phyloP scores from a whole-genome alignment of 176 grass and related monocot species.

The Rhynchospora tenuis region DNA sequence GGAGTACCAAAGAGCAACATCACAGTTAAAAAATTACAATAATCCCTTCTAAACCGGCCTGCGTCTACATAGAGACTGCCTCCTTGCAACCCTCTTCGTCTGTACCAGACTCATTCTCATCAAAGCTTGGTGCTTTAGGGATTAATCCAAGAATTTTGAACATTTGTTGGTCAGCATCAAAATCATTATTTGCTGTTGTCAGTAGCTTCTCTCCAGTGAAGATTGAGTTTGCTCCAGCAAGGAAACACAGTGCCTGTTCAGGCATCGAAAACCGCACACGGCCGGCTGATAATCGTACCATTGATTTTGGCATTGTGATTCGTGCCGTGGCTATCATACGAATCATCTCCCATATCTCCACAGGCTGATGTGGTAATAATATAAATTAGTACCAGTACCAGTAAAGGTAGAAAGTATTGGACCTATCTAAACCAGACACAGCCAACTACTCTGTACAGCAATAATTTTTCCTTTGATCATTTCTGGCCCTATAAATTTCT shows the following conservation, averaged over 20 bases:
- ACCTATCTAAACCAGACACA: neutral
- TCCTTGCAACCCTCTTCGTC: slow-evolving; percentile 37
- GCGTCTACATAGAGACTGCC: slow-evolving; percentile 41
- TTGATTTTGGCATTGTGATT: slow-evolving; percentile 85
- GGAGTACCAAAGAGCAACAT: neutral
- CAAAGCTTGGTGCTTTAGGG: slow-evolving; percentile 70
- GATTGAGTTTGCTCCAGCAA: slow-evolving; percentile 93
- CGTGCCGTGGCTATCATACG: slow-evolving; percentile 90
- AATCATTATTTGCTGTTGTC: slow-evolving; percentile 81
- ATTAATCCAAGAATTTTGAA: slow-evolving; percentile 89
- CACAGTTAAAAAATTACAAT: slow-evolving; percentile 1
- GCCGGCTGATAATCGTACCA: slow-evolving; percentile 93
- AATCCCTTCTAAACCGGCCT: neutral
- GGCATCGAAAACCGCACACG: slow-evolving; percentile 87
- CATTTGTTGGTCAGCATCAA: slow-evolving; percentile 75
- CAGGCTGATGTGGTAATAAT: slow-evolving; percentile 44
- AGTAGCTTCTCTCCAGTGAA: slow-evolving; percentile 76
- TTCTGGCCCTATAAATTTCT: too few species aligned
- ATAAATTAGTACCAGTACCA: neutral
- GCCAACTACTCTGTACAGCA: too few species aligned
- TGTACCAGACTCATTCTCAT: slow-evolving; percentile 7
- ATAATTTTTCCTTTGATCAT: too few species aligned
- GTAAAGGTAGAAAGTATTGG: neutral
- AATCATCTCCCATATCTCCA: slow-evolving; percentile 99
- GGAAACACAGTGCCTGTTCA: slow-evolving; percentile 85